Evolutionary conservation across 768 basidiomycete genomes (phyloP).

Genomic region (Podaxis sp.): DNA sequence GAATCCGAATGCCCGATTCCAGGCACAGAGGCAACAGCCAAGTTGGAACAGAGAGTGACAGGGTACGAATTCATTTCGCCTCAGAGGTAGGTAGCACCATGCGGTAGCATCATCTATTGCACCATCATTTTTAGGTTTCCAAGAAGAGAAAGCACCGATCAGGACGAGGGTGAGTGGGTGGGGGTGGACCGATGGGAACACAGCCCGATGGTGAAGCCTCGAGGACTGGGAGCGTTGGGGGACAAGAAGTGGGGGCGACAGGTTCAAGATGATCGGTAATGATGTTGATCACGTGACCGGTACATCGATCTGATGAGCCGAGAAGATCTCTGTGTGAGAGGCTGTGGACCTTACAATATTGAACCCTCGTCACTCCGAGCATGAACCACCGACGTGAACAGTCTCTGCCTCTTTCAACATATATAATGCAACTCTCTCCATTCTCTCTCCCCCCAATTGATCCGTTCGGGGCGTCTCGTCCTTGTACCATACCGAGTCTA

Average conservation of each 20-base stretch:
- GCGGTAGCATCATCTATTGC: neutral
- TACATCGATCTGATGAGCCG: neutral
- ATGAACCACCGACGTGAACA: conserved; percentile 6
- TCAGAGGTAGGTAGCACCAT: neutral
- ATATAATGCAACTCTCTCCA: conserved; percentile 33
- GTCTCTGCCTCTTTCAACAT: conserved; percentile 13
- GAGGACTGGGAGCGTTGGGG: neutral
- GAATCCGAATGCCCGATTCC: neutral
- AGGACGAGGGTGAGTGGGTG: neutral
- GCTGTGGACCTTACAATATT: conserved; percentile 1
- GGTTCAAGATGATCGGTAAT: neutral
- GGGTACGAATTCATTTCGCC: neutral
- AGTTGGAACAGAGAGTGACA: neutral
- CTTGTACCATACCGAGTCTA: conserved; percentile 15
- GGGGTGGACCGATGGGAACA: neutral
- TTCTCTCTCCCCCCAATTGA: conserved; percentile 28
- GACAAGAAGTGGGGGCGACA: neutral
- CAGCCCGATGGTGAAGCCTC: neutral
- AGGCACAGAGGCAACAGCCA: neutral
- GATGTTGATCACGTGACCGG: neutral
- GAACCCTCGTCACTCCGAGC: conserved; percentile 6
- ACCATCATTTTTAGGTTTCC: neutral
- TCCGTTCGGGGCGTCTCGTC: conserved; percentile 31
- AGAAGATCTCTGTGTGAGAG: neutral
- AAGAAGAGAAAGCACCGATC: neutral